phyloP scores from a whole-genome alignment of 371 early-diverging fungal genomes.

The Astathelohania contejeani region DNA sequence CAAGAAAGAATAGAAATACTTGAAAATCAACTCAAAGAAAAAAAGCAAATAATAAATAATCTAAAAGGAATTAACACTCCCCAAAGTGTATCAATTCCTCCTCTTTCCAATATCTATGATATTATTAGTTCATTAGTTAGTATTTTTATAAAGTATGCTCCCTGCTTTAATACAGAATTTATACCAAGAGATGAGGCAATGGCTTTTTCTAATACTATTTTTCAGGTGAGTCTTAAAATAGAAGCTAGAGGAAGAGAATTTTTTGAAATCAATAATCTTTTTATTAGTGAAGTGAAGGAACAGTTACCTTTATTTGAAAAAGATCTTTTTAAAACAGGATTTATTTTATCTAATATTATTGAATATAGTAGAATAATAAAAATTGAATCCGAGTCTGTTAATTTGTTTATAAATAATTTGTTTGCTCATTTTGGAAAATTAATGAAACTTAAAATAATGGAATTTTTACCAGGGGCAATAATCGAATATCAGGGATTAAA shows the following conservation, averaged over 20 bases:
- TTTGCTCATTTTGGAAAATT: constrained; percentile 17
- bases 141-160: constrained; percentile 29
- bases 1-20: constrained; percentile 3
- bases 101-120: constrained; percentile 15
- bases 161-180: constrained; percentile 11
- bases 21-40: constrained; percentile 8
- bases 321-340: constrained; percentile 9
- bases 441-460: not conserved
- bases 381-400: not conserved
- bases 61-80: constrained; percentile 1
- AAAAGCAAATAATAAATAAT: not conserved
- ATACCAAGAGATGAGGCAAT: constrained; percentile 31
- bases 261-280: constrained; percentile 1
- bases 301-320: constrained; percentile 6
- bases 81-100: no score
- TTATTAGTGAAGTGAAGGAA: constrained; percentile 15
- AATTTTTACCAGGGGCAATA: constrained; percentile 21
- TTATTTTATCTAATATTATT: constrained; percentile 31
- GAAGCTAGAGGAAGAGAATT: not conserved
- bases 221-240: constrained; percentile 3
- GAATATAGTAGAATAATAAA: constrained; percentile 19
- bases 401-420: constrained; percentile 11
- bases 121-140: constrained; percentile 19
- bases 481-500: constrained; percentile 37
- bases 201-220: constrained; percentile 24